Evolutionary conservation across 2,329 filamentous ascomycete genomes (phyloP).

Genomic region (Exophiala sideris): DNA sequence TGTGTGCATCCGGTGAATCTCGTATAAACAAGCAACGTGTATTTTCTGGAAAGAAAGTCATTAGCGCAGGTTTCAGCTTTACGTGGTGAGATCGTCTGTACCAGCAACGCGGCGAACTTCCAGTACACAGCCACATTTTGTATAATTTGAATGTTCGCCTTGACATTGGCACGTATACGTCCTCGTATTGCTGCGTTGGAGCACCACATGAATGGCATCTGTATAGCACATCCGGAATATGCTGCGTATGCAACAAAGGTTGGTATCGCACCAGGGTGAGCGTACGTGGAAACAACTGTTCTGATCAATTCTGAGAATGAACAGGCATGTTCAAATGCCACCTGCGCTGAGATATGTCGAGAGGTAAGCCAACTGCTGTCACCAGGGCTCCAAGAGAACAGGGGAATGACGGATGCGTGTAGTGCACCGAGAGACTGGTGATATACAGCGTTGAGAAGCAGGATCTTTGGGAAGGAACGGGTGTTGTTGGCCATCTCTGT

Average conservation of each 20-base stretch:
- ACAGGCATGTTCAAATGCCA: slow-evolving; percentile 13
- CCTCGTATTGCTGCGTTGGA: not conserved
- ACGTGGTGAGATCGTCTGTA: not conserved
- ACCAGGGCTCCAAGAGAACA: slow-evolving; percentile 8
- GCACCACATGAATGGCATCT: slow-evolving; percentile 7
- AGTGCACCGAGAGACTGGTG: slow-evolving; percentile 11
- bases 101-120: slow-evolving; percentile 3
- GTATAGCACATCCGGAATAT: slow-evolving; percentile 2
- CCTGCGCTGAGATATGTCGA: slow-evolving; percentile 11
- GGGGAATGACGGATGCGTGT: slow-evolving; percentile 13
- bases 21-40: slow-evolving; percentile 12
- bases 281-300: not conserved
- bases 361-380: slow-evolving; percentile 8
- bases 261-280: not conserved
- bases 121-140: not conserved
- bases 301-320: slow-evolving; percentile 6
- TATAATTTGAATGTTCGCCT: not conserved
- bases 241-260: slow-evolving; percentile 4
- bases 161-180: not conserved
- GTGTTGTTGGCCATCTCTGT: not conserved
- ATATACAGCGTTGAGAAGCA: slow-evolving; percentile 9
- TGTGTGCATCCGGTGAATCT: slow-evolving; percentile 6
- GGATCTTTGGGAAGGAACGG: not conserved
- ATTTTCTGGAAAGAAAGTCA: slow-evolving; percentile 4
- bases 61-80: not conserved